Conservation (phyloP, 2,329 filamentous ascomycete genomes). For the Venturia nashicola region DNA sequence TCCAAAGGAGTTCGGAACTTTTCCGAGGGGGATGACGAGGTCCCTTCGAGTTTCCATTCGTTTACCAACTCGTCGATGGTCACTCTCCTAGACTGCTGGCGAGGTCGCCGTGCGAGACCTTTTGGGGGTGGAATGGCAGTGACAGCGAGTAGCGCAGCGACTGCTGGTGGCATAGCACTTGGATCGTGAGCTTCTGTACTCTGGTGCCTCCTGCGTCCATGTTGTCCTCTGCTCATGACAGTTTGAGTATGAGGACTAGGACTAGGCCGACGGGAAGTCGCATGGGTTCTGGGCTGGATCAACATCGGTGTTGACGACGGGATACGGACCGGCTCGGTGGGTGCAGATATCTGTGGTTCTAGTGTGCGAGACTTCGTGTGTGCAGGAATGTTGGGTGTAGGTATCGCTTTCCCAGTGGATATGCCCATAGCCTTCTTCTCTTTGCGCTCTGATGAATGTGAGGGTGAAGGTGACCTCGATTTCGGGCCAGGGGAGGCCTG, state of each 20-base stretch:
- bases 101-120: constrained; percentile 21
- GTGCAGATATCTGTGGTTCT: background rate
- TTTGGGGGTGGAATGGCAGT: constrained; percentile 45
- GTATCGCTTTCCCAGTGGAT: background rate
- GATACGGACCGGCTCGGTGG: constrained; percentile 7
- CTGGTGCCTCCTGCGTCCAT: background rate
- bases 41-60: constrained; percentile 38
- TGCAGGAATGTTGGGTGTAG: background rate
- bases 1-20: constrained; percentile 37
- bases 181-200: constrained; percentile 3
- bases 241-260: constrained; percentile 1
- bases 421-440: background rate
- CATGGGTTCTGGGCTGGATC: background rate
- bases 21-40: constrained; percentile 15
- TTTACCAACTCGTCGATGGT: constrained; percentile 47
- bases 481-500: background rate
- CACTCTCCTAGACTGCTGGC: constrained; percentile 24
- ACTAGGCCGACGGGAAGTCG: constrained; percentile 1
- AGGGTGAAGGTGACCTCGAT: background rate
- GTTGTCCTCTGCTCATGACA: constrained; percentile 2
- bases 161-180: constrained; percentile 34
- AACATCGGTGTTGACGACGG: background rate
- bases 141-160: constrained; percentile 45
- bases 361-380: background rate
- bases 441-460: constrained; percentile 1